Base-by-base conservation (phyloP, 495 filamentous ascomycete genomes). In the Aspergillus egyptiacus region DNA sequence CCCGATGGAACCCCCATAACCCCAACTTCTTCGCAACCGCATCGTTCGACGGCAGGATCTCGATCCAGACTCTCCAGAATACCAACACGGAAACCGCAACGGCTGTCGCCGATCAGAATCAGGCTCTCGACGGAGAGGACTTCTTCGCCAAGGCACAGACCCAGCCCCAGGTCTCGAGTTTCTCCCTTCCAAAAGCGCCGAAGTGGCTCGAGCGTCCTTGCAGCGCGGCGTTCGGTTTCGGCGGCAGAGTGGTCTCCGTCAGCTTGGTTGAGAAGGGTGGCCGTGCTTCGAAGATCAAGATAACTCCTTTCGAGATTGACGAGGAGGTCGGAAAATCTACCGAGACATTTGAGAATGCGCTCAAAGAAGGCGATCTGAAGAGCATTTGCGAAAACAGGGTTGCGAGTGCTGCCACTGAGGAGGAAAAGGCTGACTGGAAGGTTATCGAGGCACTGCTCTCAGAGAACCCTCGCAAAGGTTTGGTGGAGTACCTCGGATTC, bases 81-180 rank as follows among this genome's bases (percentile, higher is more conserved):
- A 95, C 90, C 17, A 76, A 74, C 49, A 65, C 71, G 9, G 75
- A 78, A 39, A 55, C 66, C 27, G 67, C 67, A n/a, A 63, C 77
- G 44, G 65, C 72, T 6, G 68, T 70, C 42, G 72, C 68, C 15
- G 78, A 80, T 46, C 78, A 84, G 28, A 76, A 78, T 37, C 85
- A 87, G 62, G 73, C 79, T 39, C 65, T 89, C 15, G 90, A 96
- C 63, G 91, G 86, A 24, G 93, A 95, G 61, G 94, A 96, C 58
- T 99, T 99, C 74, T 99, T 99, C 54, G 85, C 85, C 37, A 90
- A 87, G 65, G 90, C 90, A 23, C 91, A 95, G 60, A 86, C 81
- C 9, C 89, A 96, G 53, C 85, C 89, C 10, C 91, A 96, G 65
- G 88, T 86, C 24, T 84, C 86, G 20, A 85, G 82, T 11, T 97